Conservation (phyloP, 1,284 basidiomycete species). For the Naganishia sp. region DNA sequence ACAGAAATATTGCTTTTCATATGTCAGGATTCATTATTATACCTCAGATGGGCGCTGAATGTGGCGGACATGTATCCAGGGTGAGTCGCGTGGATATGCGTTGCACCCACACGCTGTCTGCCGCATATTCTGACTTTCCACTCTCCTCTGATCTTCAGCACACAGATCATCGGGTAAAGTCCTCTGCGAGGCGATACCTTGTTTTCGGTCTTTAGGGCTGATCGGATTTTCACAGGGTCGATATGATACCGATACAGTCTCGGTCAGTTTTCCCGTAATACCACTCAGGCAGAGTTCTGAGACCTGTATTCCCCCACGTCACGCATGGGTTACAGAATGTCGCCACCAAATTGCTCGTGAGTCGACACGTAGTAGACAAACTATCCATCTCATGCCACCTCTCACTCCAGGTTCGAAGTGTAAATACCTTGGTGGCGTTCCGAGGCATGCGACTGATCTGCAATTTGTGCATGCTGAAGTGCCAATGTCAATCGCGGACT, state of each 20-base stretch:
- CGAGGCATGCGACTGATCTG: no score
- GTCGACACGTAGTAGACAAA: not conserved
- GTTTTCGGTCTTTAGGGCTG: no score
- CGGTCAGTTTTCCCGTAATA: not conserved
- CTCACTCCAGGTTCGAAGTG: conserved; percentile 12
- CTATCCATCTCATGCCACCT: no score
- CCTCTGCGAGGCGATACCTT: no score
- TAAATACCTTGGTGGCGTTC: not conserved
- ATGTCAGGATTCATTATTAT: not conserved
- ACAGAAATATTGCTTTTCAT: no score
- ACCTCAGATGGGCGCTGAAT: conserved; percentile 14
- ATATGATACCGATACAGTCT: conserved; percentile 15
- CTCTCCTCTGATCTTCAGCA: not conserved
- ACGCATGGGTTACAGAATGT: not conserved
- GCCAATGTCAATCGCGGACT: conserved; percentile 17
- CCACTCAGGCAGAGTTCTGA: not conserved
- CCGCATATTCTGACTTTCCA: not conserved
- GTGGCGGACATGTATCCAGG: conserved; percentile 12
- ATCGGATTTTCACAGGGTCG: not conserved
- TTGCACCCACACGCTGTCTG: not conserved
- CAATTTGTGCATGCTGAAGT: not conserved
- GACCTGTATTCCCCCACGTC: not conserved
- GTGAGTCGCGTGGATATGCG: not conserved
- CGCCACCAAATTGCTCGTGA: conserved; percentile 19
- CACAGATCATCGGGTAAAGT: not conserved